These are phyloP conservation scores for Blastobotrys americana DNA, from an alignment of 805 yeast species.

Conservation along the genomic window DNA sequence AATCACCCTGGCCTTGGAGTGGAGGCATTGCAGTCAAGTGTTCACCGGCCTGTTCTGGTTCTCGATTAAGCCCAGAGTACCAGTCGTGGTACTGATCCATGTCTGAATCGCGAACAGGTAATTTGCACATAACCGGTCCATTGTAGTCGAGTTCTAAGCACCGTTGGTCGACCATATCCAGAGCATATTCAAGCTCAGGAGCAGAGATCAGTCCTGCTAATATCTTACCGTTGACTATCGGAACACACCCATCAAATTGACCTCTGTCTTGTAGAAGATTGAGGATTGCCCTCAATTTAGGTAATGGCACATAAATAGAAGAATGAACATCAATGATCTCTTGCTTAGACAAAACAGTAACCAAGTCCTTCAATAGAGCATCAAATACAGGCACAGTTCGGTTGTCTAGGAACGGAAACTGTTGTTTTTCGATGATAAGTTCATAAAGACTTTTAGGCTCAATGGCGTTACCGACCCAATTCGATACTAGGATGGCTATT, in stretches of 20 bases:
- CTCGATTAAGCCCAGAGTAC: constrained; percentile 10
- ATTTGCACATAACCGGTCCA: constrained; percentile 18
- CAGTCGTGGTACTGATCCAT: constrained; percentile 17
- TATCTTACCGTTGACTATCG: constrained; percentile 35
- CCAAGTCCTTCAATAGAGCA: constrained; percentile 36
- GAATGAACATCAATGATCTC: constrained; percentile 35
- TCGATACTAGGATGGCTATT: constrained; percentile 48
- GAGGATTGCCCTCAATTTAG: constrained; percentile 33
- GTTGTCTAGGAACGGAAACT: constrained; percentile 48
- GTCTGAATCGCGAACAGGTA: constrained; percentile 20
- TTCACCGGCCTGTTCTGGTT: background rate
- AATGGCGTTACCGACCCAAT: constrained; percentile 47
- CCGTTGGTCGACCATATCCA: constrained; percentile 37
- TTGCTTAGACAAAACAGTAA: constrained; percentile 23
- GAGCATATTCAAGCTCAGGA: constrained; percentile 45
- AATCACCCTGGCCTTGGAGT: background rate
- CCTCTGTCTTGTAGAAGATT: constrained; percentile 35
- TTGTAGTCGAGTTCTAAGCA: constrained; percentile 17
- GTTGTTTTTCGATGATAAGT: constrained; percentile 39
- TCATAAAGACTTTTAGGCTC: constrained; percentile 49
- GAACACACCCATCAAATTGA: constrained; percentile 47
- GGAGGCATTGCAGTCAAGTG: background rate
- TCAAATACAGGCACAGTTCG: constrained; percentile 30
- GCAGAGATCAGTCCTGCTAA: constrained; percentile 43
- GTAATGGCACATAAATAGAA: constrained; percentile 32